Percentiles rank a stretch among this genome's conserved stretches.
These are phyloP conservation scores for Prototheca wickerhamii DNA, from an alignment of 163 green algal species.

Conservation along the genomic window DNA sequence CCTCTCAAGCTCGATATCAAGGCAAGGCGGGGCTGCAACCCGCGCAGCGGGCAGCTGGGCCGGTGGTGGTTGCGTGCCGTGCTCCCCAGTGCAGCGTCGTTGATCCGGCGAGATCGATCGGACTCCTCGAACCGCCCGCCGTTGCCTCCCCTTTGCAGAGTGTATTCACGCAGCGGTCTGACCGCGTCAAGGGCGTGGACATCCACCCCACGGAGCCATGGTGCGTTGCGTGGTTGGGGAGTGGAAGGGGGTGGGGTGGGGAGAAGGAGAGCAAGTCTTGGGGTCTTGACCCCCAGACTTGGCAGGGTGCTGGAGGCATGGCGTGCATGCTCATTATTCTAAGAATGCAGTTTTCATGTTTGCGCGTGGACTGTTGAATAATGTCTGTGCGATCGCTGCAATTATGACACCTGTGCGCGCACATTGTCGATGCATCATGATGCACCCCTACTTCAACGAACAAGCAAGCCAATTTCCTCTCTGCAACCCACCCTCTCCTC, in stretches of 20 bases:
- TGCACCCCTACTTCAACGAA: not conserved
- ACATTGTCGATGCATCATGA: not conserved
- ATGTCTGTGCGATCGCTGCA: not conserved
- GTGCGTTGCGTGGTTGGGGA: slow-evolving; percentile 37
- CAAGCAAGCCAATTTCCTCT: not conserved
- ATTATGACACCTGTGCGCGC: not conserved
- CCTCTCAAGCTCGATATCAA: slow-evolving; percentile 64
- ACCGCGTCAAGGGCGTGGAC: slow-evolving; percentile 97
- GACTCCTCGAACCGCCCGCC: not conserved
- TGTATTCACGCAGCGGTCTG: slow-evolving; percentile 82
- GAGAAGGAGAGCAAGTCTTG: not conserved
- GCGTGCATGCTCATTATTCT: too few species aligned
- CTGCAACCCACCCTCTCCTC: not conserved
- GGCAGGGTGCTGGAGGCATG: too few species aligned
- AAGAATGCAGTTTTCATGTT: too few species aligned
- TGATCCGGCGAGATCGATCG: not conserved
- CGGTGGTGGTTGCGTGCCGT: not conserved
- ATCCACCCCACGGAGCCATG: slow-evolving; percentile 98
- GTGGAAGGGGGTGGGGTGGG: not conserved
- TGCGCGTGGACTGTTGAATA: too few species aligned
- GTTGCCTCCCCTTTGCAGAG: slow-evolving; percentile 40
- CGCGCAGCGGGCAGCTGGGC: not conserved
- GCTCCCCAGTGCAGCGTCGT: not conserved
- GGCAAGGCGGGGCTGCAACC: slow-evolving; percentile 20
- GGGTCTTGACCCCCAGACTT: too few species aligned